Conservation (phyloP, 2,329 filamentous ascomycete genomes). For the Penicillium sp. region DNA sequence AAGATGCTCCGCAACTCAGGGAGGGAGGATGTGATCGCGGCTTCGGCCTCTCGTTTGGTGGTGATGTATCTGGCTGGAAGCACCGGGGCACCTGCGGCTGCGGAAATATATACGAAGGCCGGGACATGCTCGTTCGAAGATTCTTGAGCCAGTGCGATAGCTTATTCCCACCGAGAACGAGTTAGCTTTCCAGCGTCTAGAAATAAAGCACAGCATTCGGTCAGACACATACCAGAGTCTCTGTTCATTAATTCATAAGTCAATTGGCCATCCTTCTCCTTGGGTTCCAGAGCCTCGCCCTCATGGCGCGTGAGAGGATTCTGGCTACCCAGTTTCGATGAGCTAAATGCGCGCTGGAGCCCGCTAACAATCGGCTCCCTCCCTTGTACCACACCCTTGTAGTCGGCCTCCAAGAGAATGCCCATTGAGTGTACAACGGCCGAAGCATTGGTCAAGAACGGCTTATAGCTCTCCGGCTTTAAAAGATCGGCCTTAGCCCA, state of each 20-base stretch:
- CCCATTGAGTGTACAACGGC: constrained; percentile 95
- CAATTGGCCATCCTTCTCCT: constrained; percentile 73
- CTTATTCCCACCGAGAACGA: constrained; percentile 50
- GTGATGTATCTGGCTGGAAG: constrained; percentile 83
- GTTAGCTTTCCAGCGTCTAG: constrained; percentile 8
- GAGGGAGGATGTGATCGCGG: constrained; percentile 71
- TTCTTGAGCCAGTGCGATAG: constrained; percentile 80
- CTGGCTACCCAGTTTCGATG: constrained; percentile 63
- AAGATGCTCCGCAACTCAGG: constrained; percentile 79
- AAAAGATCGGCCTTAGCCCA: constrained; percentile 92
- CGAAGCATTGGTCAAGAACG: constrained; percentile 75
- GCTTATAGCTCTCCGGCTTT: constrained; percentile 75
- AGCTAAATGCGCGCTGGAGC: constrained; percentile 76
- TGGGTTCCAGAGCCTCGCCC: constrained; percentile 65
- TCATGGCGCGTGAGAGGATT: constrained; percentile 70
- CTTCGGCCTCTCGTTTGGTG: constrained; percentile 91
- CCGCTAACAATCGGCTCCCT: constrained; percentile 80
- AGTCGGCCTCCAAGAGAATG: constrained; percentile 94
- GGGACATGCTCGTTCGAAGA: constrained; percentile 66
- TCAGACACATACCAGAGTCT: constrained; percentile 61
- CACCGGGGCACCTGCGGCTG: constrained; percentile 81
- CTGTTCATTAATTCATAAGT: constrained; percentile 99
- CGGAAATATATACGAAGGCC: constrained; percentile 86
- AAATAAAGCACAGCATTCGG: neutral
- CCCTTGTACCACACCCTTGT: constrained; percentile 88